Evolutionary conservation across 176 grass and related monocot genomes (phyloP), one percentile per base, ranked within the genome.

Genomic region (Musa itinerans): DNA sequence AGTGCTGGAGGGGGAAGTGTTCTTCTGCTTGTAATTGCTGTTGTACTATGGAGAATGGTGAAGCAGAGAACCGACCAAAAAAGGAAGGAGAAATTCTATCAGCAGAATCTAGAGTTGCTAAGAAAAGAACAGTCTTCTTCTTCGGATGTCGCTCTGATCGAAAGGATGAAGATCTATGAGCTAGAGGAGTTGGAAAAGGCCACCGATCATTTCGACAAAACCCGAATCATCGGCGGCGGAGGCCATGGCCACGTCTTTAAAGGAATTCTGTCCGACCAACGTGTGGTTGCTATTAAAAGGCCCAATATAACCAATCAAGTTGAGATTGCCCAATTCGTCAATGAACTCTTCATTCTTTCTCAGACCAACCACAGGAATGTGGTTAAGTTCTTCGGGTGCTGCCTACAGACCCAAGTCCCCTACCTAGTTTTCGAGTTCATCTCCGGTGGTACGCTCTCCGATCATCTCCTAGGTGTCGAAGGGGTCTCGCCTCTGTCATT

Each of bases 191-290:
- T 81, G 1, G 26, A 24, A 27, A 17, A 76, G 14, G 87, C 83
- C 13, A 89, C 84, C 25, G 27, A 89, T 56, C 78, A 83, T 25
- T 86, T 78, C 0, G 84, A 89, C 10, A 89, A 22, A 53, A 80
- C 56, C 1, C 68, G 24, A 54, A 34, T 89, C 49, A 25, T 89
- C 27, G 81, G 83, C 2, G 63, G 81, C 23, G 88, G 88, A 73
- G 84, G 88, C 0, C 78, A 86, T 9, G 87, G 83, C 0, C 79
- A 63, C 0, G 85, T 87, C 2, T 87, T 83, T 14, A 83, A 81
- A 78, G 86, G 86, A 2, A 69, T 43, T 16, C 19, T 70, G 19
- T 43, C 68, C 2, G 68, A 70, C 29, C 68, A 70, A n/a, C 68
- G 16, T 21, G 68, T 71, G 68, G 68, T 71, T 2, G 68, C 68